Evolutionary conservation across 2,329 filamentous ascomycete species (phyloP).

Genomic region (Didymella segeticola): DNA sequence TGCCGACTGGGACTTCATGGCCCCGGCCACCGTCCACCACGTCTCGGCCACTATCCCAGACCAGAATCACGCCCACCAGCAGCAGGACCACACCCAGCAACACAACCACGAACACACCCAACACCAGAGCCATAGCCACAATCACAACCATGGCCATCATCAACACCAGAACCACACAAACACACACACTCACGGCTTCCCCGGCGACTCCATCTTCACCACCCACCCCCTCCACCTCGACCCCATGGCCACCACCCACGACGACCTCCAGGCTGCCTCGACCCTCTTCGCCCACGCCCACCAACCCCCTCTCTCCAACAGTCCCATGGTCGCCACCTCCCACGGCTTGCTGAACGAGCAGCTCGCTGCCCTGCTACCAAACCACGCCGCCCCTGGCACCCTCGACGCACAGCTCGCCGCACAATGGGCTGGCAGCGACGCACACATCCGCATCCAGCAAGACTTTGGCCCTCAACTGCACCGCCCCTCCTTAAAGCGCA

Average conservation of each 20-base stretch:
- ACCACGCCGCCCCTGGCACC: slow-evolving; percentile 35
- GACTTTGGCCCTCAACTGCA: slow-evolving; percentile 26
- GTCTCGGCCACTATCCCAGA: slow-evolving; percentile 46
- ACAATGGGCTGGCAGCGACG: slow-evolving; percentile 33
- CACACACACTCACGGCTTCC: slow-evolving; percentile 34
- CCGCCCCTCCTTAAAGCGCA: slow-evolving; percentile 33
- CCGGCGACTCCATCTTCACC: slow-evolving; percentile 29
- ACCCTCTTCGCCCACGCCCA: slow-evolving; percentile 44
- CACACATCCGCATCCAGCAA: slow-evolving; percentile 24
- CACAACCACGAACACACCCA: no score
- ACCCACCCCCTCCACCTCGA: slow-evolving; percentile 9
- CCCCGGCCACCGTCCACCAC: slow-evolving; percentile 42
- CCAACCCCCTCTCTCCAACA: no score
- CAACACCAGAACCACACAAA: no score
- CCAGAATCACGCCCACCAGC: slow-evolving; percentile 42
- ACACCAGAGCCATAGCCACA: no score
- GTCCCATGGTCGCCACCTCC: slow-evolving; percentile 32
- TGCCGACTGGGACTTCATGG: slow-evolving; percentile 38
- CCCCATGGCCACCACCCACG: slow-evolving; percentile 35
- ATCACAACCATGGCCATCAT: no score
- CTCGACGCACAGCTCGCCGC: slow-evolving; percentile 39
- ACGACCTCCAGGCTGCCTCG: slow-evolving; percentile 42
- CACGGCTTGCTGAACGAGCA: slow-evolving; percentile 40
- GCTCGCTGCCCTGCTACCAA: slow-evolving; percentile 38
- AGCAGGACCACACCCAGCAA: no score